Conservation (phyloP, 2,329 filamentous ascomycete species). For the Leptographium lundbergii region DNA sequence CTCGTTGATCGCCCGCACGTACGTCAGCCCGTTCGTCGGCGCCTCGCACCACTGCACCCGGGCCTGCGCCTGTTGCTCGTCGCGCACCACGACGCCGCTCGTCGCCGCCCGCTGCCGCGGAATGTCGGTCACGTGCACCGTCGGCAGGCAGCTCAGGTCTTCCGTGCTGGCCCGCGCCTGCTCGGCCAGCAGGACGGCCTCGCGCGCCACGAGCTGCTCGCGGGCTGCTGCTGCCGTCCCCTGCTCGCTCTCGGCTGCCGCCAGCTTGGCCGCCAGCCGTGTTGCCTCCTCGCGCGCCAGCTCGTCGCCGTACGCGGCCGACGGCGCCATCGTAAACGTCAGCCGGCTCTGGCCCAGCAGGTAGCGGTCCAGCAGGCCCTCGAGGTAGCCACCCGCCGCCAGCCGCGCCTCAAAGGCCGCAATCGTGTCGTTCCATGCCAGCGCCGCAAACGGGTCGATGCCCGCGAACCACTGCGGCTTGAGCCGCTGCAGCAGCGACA, state of each 20-base stretch:
- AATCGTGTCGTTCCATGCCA: slow-evolving; percentile 87
- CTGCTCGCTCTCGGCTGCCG: slow-evolving; percentile 43
- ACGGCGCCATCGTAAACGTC: slow-evolving; percentile 90
- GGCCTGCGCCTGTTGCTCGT: slow-evolving; percentile 32
- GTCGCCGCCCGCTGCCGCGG: slow-evolving; percentile 60
- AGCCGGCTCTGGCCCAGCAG: slow-evolving; percentile 76
- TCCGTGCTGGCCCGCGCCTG: slow-evolving; percentile 76
- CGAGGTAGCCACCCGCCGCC: slow-evolving; percentile 66
- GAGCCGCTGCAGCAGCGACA: slow-evolving; percentile 77
- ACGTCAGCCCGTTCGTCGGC: slow-evolving; percentile 89
- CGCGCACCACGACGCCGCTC: slow-evolving; percentile 35
- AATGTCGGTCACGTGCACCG: slow-evolving; percentile 80
- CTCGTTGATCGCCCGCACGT: slow-evolving; percentile 80
- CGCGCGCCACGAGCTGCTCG: slow-evolving; percentile 60
- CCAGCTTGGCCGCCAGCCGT: slow-evolving; percentile 63
- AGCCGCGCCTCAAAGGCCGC: slow-evolving; percentile 68
- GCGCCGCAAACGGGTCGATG: slow-evolving; percentile 76
- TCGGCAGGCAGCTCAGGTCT: slow-evolving; percentile 78
- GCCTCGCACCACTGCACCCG: slow-evolving; percentile 70
- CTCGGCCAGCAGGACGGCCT: slow-evolving; percentile 66
- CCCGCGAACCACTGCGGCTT: slow-evolving; percentile 95
- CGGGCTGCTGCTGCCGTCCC: slow-evolving; percentile 14
- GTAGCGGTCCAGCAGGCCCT: slow-evolving; percentile 78
- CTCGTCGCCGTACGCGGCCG: slow-evolving; percentile 58
- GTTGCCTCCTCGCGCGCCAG: slow-evolving; percentile 64